These are phyloP conservation scores for Coleophoma eucalyptorum DNA, from an alignment of 2,329 filamentous ascomycete species.

Conservation along the genomic window DNA sequence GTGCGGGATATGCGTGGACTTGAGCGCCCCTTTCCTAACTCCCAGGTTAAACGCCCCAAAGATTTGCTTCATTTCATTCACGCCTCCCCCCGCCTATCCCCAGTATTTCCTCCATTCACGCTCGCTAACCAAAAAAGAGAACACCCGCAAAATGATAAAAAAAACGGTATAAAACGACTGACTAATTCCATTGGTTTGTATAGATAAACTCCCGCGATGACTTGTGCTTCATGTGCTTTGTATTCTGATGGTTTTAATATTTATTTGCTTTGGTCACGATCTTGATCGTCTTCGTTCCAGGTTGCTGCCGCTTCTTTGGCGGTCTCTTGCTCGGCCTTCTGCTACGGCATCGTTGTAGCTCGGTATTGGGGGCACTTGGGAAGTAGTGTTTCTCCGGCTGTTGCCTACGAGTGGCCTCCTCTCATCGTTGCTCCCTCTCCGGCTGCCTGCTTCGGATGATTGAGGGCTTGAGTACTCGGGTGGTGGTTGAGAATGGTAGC, in stretches of 20 bases:
- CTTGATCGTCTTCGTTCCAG: not conserved
- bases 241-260: not conserved
- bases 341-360: conserved; percentile 29
- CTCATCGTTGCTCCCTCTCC: conserved; percentile 50
- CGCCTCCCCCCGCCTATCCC: no score
- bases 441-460: conserved; percentile 51
- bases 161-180: no score
- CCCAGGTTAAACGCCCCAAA: no score
- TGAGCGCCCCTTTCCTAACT: no score
- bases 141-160: no score
- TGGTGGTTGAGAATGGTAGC: conserved; percentile 56
- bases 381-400: conserved; percentile 17
- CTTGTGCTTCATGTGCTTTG: no score
- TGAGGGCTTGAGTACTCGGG: conserved; percentile 68
- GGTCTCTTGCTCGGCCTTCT: conserved; percentile 19
- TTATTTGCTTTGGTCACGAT: not conserved
- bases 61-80: no score
- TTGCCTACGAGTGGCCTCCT: conserved; percentile 43
- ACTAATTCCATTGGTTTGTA: no score
- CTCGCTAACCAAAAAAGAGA: no score
- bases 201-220: no score
- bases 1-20: no score
- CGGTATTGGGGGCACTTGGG: conserved; percentile 24
- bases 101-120: no score
- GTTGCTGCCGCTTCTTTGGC: conserved; percentile 1